Base-by-base conservation (phyloP, 1,284 basidiomycete genomes). In the Phellinidium pouzarii region DNA sequence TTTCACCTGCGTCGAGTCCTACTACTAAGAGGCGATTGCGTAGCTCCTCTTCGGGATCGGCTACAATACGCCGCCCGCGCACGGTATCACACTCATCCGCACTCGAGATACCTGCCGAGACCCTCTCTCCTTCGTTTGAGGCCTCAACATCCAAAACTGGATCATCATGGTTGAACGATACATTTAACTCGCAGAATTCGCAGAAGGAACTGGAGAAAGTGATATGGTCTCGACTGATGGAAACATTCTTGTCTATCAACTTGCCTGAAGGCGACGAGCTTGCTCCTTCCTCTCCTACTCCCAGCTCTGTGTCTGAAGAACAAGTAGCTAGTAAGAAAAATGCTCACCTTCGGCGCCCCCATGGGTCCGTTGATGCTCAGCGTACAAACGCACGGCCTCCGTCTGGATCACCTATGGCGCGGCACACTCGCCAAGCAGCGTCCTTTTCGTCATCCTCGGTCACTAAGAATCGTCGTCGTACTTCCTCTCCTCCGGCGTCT, bases 141-240 rank as follows among this genome's bases (percentile, higher is more conserved):
- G 57, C 55, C 2, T 53, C 61, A 1, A 50, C 57, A 9, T 57
- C 63, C 29, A 49, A 65, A 25, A 62, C 68, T 14, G 61, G 59
- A 14, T 61, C 62, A 45, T 56, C 63, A 11, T 54, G 59, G 57
- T 60, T 68, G 43, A 62, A 67, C 25, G 59, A 67, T n/a, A 64
- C 77, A 8, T 11, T 14, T 4, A 17, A 38, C 37, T 42, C 65
- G 75, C 54, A 72, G 71, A 12, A 79, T 58, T 85, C 85, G 11
- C 86, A 90, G 63, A 68, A 68, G 40, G 75, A 73, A 3, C 69
- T 91, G 37, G 84, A 88, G 68, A 81, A 76, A 58, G 75, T 88
- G 7, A 72, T 91, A 4, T 69, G 71, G 44, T 80, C 84, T n/a
- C 78, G 88, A 43, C 70, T 91, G 23, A 80, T 90, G n/a, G 86